Base-by-base conservation (phyloP, 345 rosid genomes). In the Bruguiera sexangula region DNA sequence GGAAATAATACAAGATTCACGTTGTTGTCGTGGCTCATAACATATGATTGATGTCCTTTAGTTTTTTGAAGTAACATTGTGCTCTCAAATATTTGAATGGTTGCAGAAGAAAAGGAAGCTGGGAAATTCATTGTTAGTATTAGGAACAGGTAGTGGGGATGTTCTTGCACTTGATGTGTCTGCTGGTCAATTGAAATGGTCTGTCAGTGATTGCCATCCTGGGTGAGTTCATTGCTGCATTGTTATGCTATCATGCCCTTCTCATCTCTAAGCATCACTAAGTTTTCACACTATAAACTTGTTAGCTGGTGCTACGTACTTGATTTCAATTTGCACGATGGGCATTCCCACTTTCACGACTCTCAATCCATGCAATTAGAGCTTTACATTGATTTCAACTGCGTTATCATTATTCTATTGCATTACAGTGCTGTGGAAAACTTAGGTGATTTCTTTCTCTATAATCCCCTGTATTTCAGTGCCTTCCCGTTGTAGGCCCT, bases 101-200 rank as follows among this genome's bases (percentile, higher is more conserved):
- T 76, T 82, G 67, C 87, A 92, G 97, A 89, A 76, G 73, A 92
- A 89, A 75, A 83, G 97, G 75, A 92, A 92, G 76, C 87, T 80
- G 31, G 89, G 85, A 48, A 80, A 82, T 74, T 89, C 96, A 0
- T 72, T 86, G 31, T 69, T 92, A 72, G 75, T 92, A 24, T 83
- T 88, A 62, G 99, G 99, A 72, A 92, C 96, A 0, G 96, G 96
- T 70, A 86, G 97, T 64, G 98, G 94, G 55, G 98, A 92, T 78
- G 87, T 95, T 60, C 79, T 92, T 72, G 98, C 98, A n/a, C 87
- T 95, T 50, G 98, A 92, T 78, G 92, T 95, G 9, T 76, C 96
- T 75, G 84, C 94, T 76, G 98, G 99, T 81, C 96, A 86, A 75
- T 79, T 90, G 62, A 90, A 85, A 77, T 95, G 99, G 98, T 87